A percentile compares a stretch with the other conserved stretches of the same genome.
phyloP scores from a whole-genome alignment of 768 basidiomycete genomes.

The Mycena kentingensis region DNA sequence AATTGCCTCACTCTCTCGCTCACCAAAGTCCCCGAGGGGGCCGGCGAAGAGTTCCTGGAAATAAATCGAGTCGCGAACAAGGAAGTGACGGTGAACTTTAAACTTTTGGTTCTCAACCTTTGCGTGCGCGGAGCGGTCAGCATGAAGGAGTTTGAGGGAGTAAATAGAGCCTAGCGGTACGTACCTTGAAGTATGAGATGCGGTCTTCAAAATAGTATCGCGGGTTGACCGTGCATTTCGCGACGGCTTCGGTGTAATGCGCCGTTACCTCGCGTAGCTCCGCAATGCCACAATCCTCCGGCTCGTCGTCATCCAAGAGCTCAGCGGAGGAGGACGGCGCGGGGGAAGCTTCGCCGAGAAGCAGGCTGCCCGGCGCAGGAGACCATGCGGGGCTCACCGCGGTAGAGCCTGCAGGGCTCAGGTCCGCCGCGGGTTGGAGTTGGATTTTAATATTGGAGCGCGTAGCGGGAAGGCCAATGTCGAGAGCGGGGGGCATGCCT shows the following conservation, averaged over 20 bases:
- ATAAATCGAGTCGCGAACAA: constrained; percentile 39
- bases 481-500: constrained; percentile 12
- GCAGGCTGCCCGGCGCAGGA: constrained; percentile 17
- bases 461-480: not conserved
- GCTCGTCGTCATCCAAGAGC: constrained; percentile 11
- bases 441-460: too few species aligned
- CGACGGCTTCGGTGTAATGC: constrained; percentile 7
- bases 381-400: constrained; percentile 21
- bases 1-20: constrained; percentile 37
- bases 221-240: constrained; percentile 8
- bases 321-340: constrained; percentile 7
- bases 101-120: constrained; percentile 43
- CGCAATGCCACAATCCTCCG: not conserved
- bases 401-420: constrained; percentile 14
- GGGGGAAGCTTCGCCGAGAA: constrained; percentile 12
- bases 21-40: constrained; percentile 24
- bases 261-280: not conserved
- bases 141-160: too few species aligned
- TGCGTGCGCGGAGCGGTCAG: too few species aligned
- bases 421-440: too few species aligned
- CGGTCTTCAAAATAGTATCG: constrained; percentile 25
- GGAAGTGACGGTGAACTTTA: constrained; percentile 43
- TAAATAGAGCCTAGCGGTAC: too few species aligned
- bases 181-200: constrained; percentile 18
- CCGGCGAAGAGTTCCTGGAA: constrained; percentile 41